A percentile compares a stretch with the other conserved stretches of the same genome.
phyloP scores from a whole-genome alignment of 129 eudicot genomes.

The Escallonia herrerae region DNA sequence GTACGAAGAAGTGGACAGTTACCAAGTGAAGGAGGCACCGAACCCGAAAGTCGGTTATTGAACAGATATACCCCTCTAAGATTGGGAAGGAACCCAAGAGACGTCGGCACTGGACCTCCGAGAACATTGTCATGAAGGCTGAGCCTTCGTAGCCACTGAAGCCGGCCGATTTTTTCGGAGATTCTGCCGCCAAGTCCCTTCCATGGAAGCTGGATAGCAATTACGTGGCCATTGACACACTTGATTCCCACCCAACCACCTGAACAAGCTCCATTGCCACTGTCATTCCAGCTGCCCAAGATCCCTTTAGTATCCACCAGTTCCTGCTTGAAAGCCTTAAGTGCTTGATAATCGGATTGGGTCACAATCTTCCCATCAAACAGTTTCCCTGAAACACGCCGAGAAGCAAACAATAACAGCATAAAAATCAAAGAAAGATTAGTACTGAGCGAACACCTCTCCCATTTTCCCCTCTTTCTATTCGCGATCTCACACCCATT shows the following conservation, averaged over 20 bases:
- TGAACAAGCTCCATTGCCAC: conserved; percentile 48
- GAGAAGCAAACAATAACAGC: conserved; percentile 26
- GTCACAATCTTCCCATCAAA: conserved; percentile 36
- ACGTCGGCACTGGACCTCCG: conserved; percentile 59
- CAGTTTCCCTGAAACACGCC: conserved; percentile 38
- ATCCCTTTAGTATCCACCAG: conserved; percentile 44
- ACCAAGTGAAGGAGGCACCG: conserved; percentile 68
- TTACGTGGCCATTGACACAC: conserved; percentile 66
- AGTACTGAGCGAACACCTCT: conserved; percentile 2
- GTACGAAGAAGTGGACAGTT: conserved; percentile 43
- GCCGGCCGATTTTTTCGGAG: conserved; percentile 56
- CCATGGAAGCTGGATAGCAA: conserved; percentile 80
- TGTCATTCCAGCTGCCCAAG: conserved; percentile 66
- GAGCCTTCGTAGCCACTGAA: conserved; percentile 56
- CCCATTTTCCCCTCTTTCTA: conserved; percentile 14
- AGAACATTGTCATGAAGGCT: conserved; percentile 84
- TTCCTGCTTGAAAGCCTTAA: conserved; percentile 57
- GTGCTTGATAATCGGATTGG: conserved; percentile 54
- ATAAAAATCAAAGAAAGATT: conserved; percentile 11
- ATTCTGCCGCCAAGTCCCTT: conserved; percentile 74
- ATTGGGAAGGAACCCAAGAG: conserved; percentile 59
- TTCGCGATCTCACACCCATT: not conserved
- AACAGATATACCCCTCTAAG: conserved; percentile 85
- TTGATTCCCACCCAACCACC: conserved; percentile 85
- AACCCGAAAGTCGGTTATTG: conserved; percentile 83